phyloP scores from a whole-genome alignment of 2,329 filamentous ascomycete genomes.

The Helminthosporium solani region DNA sequence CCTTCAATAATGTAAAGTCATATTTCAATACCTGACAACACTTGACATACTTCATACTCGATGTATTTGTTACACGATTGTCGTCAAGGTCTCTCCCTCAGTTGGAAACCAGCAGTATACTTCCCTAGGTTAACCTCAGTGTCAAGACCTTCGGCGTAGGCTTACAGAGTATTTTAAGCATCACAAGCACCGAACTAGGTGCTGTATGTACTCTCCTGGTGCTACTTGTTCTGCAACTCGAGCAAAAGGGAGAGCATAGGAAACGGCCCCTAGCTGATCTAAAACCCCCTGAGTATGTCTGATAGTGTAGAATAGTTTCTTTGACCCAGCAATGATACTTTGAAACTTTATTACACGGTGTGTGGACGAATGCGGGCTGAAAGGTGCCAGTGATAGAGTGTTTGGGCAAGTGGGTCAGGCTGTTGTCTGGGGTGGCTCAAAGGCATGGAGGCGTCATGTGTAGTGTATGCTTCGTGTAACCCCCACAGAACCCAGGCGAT shows the following conservation, averaged over 20 bases:
- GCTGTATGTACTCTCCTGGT: too few relatives aligned
- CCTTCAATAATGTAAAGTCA: too few relatives aligned
- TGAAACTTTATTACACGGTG: constrained; percentile 3
- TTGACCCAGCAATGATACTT: constrained; percentile 2
- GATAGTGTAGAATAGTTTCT: constrained; percentile 11
- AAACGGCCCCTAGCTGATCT: not conserved
- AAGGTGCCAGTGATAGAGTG: constrained; percentile 11
- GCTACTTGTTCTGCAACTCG: not conserved
- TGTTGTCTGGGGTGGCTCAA: constrained; percentile 30
- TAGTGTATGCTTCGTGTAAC: constrained; percentile 11
- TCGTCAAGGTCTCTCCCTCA: not conserved
- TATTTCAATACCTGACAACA: too few relatives aligned
- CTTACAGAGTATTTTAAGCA: too few relatives aligned
- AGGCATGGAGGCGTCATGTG: constrained; percentile 24
- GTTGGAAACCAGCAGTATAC: not conserved
- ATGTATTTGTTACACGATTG: too few relatives aligned
- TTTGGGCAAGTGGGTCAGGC: constrained; percentile 36
- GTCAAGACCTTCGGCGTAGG: too few relatives aligned
- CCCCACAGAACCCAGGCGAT: constrained; percentile 8
- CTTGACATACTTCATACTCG: too few relatives aligned
- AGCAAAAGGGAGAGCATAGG: not conserved
- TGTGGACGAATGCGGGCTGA: constrained; percentile 16
- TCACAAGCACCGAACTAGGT: too few relatives aligned
- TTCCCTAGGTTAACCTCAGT: not conserved
- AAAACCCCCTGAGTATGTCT: constrained; percentile 12